Evolutionary conservation across 2,329 filamentous ascomycete species (phyloP).

Genomic region (Juglanconis sp.): DNA sequence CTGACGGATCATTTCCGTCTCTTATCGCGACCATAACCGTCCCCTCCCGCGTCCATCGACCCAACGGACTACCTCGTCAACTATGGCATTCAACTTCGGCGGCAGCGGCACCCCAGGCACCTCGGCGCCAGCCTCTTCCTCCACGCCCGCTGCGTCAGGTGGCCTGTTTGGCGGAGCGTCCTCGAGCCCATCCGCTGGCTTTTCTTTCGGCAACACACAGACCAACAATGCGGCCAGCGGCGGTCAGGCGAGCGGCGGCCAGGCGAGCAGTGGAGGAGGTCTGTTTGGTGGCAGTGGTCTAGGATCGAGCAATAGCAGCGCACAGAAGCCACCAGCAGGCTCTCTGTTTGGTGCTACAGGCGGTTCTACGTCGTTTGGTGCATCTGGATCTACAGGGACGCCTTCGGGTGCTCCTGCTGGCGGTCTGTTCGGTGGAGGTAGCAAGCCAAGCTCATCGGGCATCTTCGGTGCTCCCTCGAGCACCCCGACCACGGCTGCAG

Average conservation of each 20-base stretch:
- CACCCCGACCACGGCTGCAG: conserved; percentile 17
- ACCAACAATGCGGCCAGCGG: conserved; percentile 10
- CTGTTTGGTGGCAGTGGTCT: conserved; percentile 31
- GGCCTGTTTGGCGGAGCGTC: conserved; percentile 37
- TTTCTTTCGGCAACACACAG: conserved; percentile 38
- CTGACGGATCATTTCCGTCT: background rate
- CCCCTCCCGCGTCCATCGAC: background rate
- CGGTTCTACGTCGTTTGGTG: conserved; percentile 2
- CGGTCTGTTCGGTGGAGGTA: conserved; percentile 25
- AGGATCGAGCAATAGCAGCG: conserved; percentile 5
- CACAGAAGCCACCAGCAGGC: conserved; percentile 4
- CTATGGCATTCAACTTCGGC: conserved; percentile 24
- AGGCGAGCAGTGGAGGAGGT: conserved; percentile 21
- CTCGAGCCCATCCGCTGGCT: conserved; percentile 22
- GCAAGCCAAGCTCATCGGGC: conserved; percentile 15
- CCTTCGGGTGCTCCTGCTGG: conserved; percentile 23
- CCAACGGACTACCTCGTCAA: background rate
- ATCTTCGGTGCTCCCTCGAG: conserved; percentile 27
- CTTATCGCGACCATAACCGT: background rate
- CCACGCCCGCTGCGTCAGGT: conserved; percentile 36
- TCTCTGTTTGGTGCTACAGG: conserved; percentile 8
- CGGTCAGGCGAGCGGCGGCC: conserved; percentile 14
- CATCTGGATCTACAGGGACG: conserved; percentile 25
- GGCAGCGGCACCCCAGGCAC: conserved; percentile 27
- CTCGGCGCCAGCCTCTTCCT: conserved; percentile 36